Evolutionary conservation across 331 rosid genomes (phyloP).

Genomic region (Quercus tomentella): DNA sequence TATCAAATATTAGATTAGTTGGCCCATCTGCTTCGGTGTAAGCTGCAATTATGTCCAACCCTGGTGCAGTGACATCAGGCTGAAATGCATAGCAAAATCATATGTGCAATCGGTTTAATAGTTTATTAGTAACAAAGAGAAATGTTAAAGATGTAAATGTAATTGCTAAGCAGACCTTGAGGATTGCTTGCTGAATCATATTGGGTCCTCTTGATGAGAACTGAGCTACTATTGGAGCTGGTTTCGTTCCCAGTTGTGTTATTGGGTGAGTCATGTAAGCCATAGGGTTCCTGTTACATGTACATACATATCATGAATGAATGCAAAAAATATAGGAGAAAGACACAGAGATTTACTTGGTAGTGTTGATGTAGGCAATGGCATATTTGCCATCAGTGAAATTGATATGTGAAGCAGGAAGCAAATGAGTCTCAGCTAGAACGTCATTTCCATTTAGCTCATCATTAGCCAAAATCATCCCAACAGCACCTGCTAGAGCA

Average conservation of each 20-base stretch:
- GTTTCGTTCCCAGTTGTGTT: slow-evolving; percentile 37
- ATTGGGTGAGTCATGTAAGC: slow-evolving; percentile 36
- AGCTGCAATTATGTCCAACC: slow-evolving; percentile 65
- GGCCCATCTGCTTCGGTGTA: slow-evolving; percentile 34
- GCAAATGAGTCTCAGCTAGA: slow-evolving; percentile 63
- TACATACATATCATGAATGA: not conserved
- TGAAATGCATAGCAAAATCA: slow-evolving; percentile 5
- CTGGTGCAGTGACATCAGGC: slow-evolving; percentile 92
- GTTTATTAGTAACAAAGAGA: not conserved
- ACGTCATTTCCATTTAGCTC: slow-evolving; percentile 30
- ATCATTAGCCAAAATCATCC: slow-evolving; percentile 57
- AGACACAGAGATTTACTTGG: slow-evolving; percentile 28
- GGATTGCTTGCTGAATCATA: slow-evolving; percentile 44
- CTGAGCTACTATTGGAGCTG: slow-evolving; percentile 73
- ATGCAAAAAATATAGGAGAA: not conserved
- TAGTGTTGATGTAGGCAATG: slow-evolving; percentile 30
- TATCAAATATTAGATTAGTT: slow-evolving; percentile 20
- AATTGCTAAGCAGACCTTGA: slow-evolving; percentile 46
- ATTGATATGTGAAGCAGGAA: slow-evolving; percentile 46
- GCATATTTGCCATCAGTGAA: slow-evolving; percentile 34
- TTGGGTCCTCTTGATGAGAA: slow-evolving; percentile 94
- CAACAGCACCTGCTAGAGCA: slow-evolving; percentile 53
- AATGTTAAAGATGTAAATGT: not conserved
- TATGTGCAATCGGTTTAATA: too few relatives aligned
- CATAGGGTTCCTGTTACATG: slow-evolving; percentile 30